Percentiles rank a stretch among this genome's conserved stretches.
These are phyloP conservation scores for Phytopythium vexans DNA, from an alignment of 352 stramenopile genomes.

Conservation along the genomic window DNA sequence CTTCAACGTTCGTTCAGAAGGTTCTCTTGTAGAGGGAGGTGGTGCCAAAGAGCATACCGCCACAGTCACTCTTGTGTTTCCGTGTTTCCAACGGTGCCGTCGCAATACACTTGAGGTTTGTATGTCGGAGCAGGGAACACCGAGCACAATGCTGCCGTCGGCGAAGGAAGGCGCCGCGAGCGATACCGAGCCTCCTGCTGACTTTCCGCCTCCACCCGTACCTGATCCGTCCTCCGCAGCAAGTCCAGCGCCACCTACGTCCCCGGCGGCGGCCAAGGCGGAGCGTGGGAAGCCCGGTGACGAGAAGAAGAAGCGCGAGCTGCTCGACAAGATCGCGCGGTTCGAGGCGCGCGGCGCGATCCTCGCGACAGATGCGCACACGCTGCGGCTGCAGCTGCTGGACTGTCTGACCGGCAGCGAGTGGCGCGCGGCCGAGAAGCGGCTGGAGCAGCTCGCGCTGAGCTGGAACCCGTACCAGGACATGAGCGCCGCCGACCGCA, in stretches of 20 bases:
- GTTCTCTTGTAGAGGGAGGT: too few species aligned
- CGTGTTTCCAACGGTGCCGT: too few species aligned
- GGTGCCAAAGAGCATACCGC: too few species aligned
- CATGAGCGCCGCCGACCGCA: constrained; percentile 18
- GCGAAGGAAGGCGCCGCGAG: too few species aligned
- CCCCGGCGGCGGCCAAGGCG: neutral
- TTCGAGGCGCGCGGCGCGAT: constrained; percentile 56
- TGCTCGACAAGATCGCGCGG: constrained; percentile 56
- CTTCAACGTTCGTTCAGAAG: too few species aligned
- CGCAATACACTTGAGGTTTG: too few species aligned
- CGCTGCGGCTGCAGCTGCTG: constrained; percentile 60
- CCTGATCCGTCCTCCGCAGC: too few species aligned
- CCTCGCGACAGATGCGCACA: constrained; percentile 52
- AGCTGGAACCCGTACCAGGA: constrained; percentile 82
- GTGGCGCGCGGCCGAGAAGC: constrained; percentile 54
- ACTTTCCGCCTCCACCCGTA: too few species aligned
- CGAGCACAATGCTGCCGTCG: too few species aligned
- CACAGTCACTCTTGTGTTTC: too few species aligned
- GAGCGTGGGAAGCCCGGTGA: constrained; percentile 1
- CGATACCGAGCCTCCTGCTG: too few species aligned
- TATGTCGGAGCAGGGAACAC: too few species aligned
- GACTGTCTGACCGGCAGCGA: constrained; percentile 50
- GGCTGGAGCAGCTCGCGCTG: constrained; percentile 49
- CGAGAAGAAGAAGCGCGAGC: constrained; percentile 17
- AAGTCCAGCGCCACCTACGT: neutral